Base-by-base conservation (phyloP, 2,329 filamentous ascomycete species). In the Aspergillus thermomutatus region DNA sequence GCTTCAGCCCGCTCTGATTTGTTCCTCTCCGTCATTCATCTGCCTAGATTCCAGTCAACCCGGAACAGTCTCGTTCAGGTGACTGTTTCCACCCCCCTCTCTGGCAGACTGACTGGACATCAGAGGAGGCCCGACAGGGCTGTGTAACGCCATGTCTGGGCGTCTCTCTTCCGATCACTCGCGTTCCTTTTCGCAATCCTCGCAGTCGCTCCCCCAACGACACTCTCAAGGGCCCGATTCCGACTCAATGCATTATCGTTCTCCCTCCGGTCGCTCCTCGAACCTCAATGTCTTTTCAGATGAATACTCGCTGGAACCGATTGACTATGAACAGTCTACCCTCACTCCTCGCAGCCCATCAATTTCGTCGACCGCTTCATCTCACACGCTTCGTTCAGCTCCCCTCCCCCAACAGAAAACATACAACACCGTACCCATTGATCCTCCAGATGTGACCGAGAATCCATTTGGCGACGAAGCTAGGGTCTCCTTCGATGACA, bases 211-310 rank as follows among this genome's bases (percentile, higher is more conserved):
- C n/a, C 54, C 59, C 21, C 66, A 66, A 55, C 65, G 60, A 23
- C 54, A 57, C 34, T 65, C 64, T 8, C 64, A 65, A 46, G 54
- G 64, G 19, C 62, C 65, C 43, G 57, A 65, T 46, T 55, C 58
- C 50, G 70, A 72, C 41, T 61, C 67, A 59, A 69, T 68, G 59
- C 61, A 64, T 66, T 66, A 64, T 50, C 64, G 64, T 17, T 71
- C 70, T 17, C 58, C 53, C 45, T 67, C 70, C 55, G 60, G 62
- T 68, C 68, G 64, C 59, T 69, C 64, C 34, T 69, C 71, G 45
- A 75, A 77, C 59, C 71, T 74, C 49, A 75, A 80, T 64, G 72
- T 80, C 40, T 80, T 80, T 65, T 78, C 78, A 58, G 78, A 80
- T 62, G 77, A 79, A 45, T 79, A 76, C 63, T 77, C 77, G 8